These are phyloP conservation scores for Kockovaella imperatae DNA, from an alignment of 768 basidiomycete genomes.

Conservation along the genomic window DNA sequence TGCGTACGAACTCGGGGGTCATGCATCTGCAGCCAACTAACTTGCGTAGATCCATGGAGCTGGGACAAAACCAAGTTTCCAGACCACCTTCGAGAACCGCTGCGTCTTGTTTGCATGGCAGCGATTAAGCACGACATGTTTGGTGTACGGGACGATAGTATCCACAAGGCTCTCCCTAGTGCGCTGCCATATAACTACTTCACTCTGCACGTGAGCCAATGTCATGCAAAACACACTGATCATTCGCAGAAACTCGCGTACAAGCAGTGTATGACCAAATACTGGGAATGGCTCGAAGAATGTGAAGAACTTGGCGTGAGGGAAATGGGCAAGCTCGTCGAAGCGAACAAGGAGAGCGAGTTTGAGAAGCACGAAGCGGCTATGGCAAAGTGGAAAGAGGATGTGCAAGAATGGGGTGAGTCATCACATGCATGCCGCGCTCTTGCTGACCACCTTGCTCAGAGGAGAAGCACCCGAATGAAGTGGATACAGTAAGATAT, in stretches of 20 bases:
- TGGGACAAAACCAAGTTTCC: slow-evolving; percentile 82
- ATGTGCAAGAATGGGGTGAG: slow-evolving; percentile 28
- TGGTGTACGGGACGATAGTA: slow-evolving; percentile 41
- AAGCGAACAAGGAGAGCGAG: slow-evolving; percentile 61
- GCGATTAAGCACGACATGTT: slow-evolving; percentile 82
- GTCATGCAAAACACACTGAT: background rate
- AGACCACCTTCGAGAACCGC: slow-evolving; percentile 61
- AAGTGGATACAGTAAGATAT: background rate
- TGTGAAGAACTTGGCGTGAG: slow-evolving; percentile 62
- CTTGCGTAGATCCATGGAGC: slow-evolving; percentile 54
- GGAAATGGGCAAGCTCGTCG: slow-evolving; percentile 57
- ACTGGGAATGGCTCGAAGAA: slow-evolving; percentile 58
- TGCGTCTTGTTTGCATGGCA: slow-evolving; percentile 63
- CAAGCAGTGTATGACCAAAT: slow-evolving; percentile 71
- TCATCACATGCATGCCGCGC: background rate
- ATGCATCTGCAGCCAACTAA: slow-evolving; percentile 2
- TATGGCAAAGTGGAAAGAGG: slow-evolving; percentile 62
- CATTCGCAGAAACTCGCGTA: slow-evolving; percentile 78
- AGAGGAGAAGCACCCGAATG: slow-evolving; percentile 6
- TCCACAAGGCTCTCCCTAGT: slow-evolving; percentile 78
- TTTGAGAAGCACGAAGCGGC: slow-evolving; percentile 66
- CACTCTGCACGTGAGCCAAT: slow-evolving; percentile 59
- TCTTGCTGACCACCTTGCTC: background rate
- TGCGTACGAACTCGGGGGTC: slow-evolving; percentile 7
- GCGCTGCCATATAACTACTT: slow-evolving; percentile 90